Conservation (phyloP, 768 basidiomycete genomes). For the Podaxis mareebaensis region DNA sequence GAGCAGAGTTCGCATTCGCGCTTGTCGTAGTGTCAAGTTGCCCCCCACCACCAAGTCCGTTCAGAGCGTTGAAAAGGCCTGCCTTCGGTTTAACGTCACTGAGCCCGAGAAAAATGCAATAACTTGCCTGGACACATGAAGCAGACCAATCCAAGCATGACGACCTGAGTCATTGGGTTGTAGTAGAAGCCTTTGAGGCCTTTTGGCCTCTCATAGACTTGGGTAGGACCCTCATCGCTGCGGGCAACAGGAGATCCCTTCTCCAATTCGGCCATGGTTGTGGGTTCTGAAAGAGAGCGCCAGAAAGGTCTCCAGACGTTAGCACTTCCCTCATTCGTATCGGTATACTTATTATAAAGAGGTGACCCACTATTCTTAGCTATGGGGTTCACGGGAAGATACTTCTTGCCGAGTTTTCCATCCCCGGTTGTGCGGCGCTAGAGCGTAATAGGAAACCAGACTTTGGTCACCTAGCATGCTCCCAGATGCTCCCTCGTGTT, state of each 20-base stretch:
- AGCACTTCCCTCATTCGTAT: neutral
- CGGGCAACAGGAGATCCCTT: slow-evolving; percentile 16
- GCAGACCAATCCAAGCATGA: slow-evolving; percentile 70
- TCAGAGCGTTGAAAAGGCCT: slow-evolving; percentile 78
- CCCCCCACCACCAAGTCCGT: slow-evolving; percentile 78
- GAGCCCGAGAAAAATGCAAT: neutral
- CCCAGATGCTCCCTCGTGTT: too few species aligned
- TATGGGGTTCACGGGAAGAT: neutral
- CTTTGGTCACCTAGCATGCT: too few species aligned
- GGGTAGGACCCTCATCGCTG: slow-evolving; percentile 25
- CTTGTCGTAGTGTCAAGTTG: slow-evolving; percentile 63
- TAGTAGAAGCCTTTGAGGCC: slow-evolving; percentile 60
- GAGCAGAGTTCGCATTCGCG: slow-evolving; percentile 67
- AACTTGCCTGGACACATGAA: slow-evolving; percentile 57
- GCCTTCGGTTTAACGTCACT: slow-evolving; percentile 21
- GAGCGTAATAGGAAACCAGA: too few species aligned
- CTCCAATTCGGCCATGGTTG: slow-evolving; percentile 7
- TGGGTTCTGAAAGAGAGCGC: neutral
- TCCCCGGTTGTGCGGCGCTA: too few species aligned
- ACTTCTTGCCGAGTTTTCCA: too few species aligned
- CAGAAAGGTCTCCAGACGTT: neutral
- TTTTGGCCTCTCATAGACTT: slow-evolving; percentile 45
- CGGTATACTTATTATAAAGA: neutral
- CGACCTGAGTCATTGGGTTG: slow-evolving; percentile 57
- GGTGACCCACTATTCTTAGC: neutral